Conservation (phyloP, 2,329 filamentous ascomycete genomes). For the Sporothrix curviconia region DNA sequence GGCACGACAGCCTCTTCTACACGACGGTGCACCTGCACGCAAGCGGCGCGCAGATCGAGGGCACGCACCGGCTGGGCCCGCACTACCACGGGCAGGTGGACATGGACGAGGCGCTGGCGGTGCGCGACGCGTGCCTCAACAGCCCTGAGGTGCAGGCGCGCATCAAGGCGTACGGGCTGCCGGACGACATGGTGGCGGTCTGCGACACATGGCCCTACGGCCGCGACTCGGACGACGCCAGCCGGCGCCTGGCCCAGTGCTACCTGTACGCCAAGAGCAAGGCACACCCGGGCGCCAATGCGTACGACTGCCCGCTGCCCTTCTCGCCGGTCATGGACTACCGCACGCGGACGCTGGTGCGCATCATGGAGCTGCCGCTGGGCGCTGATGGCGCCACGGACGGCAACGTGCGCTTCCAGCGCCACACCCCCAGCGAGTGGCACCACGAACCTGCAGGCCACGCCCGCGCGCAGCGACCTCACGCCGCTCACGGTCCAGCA, state of each 20-base stretch:
- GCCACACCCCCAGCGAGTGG: not conserved
- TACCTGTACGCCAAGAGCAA: conserved; percentile 10
- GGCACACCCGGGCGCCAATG: conserved; percentile 39
- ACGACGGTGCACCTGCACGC: conserved; percentile 18
- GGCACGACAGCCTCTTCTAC: conserved; percentile 11
- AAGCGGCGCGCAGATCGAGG: conserved; percentile 22
- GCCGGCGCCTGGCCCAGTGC: conserved; percentile 8
- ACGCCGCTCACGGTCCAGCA: conserved; percentile 10
- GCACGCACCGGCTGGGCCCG: conserved; percentile 24
- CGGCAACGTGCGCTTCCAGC: too few relatives aligned
- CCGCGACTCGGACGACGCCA: not conserved
- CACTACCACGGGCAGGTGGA: conserved; percentile 22
- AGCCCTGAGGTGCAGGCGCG: conserved; percentile 32
- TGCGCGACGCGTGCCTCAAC: conserved; percentile 24
- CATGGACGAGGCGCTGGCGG: conserved; percentile 31
- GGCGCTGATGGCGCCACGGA: conserved; percentile 23
- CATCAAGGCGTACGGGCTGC: conserved; percentile 37
- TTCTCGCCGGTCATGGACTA: conserved; percentile 45
- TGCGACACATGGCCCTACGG: conserved; percentile 50
- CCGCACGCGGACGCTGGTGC: conserved; percentile 36
- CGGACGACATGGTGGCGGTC: conserved; percentile 36
- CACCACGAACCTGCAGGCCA: not conserved
- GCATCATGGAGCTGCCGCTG: conserved; percentile 40
- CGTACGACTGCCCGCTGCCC: conserved; percentile 51
- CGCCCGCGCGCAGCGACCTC: not conserved